These are phyloP conservation scores for Ulvella scutata DNA, from an alignment of 139 green algal species.

Conservation along the genomic window DNA sequence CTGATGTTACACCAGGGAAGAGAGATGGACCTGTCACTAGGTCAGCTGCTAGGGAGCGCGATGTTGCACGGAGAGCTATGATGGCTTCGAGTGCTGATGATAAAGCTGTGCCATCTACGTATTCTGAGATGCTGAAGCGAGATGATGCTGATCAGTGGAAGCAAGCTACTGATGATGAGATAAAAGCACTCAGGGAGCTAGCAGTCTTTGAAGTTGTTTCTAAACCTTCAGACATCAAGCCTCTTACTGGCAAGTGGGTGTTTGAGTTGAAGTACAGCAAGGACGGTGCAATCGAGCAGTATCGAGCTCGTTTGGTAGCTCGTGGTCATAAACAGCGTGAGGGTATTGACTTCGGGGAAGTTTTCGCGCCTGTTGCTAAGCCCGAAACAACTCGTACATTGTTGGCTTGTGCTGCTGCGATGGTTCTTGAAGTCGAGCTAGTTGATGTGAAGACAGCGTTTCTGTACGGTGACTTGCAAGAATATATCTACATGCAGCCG, in stretches of 20 bases:
- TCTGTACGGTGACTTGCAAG: constrained; percentile 17
- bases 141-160: background rate
- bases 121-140: too few species aligned
- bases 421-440: background rate
- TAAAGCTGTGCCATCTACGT: constrained; percentile 3
- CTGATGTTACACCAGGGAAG: too few species aligned
- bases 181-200: background rate
- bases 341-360: constrained; percentile 1
- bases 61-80: too few species aligned
- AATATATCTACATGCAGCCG: constrained; percentile 21
- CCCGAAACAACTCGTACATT: background rate
- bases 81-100: too few species aligned
- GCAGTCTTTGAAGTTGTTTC: background rate
- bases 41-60: too few species aligned
- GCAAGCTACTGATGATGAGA: background rate
- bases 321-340: background rate
- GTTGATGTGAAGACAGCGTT: constrained; percentile 27
- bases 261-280: background rate
- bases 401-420: background rate
- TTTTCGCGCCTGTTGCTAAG: background rate
- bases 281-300: constrained; percentile 5
- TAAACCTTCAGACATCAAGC: background rate
- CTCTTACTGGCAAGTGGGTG: constrained; percentile 10
- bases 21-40: too few species aligned
- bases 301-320: constrained; percentile 12